phyloP scores from a whole-genome alignment of 1,284 basidiomycete species.

The Ustilago lituana region DNA sequence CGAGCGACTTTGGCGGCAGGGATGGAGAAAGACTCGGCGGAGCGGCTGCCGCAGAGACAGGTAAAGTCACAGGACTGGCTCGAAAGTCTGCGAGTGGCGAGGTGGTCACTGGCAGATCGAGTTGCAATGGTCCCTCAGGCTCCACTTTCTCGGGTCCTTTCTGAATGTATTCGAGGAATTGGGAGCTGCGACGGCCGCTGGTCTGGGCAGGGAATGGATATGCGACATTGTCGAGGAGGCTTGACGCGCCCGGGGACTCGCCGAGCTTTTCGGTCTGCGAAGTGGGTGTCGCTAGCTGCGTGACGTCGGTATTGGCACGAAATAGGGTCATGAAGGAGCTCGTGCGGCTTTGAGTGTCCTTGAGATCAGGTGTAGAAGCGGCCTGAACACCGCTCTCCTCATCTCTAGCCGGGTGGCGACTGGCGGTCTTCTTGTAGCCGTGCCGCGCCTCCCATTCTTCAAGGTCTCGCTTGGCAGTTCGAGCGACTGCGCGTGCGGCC shows the following conservation, averaged over 20 bases:
- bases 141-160: slow-evolving; percentile 36
- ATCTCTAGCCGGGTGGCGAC: slow-evolving; percentile 11
- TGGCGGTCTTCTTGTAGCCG: slow-evolving; percentile 69
- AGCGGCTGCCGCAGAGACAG: not conserved
- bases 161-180: slow-evolving; percentile 45
- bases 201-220: slow-evolving; percentile 32
- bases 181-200: slow-evolving; percentile 26
- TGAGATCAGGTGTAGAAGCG: slow-evolving; percentile 6
- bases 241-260: slow-evolving; percentile 27
- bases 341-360: slow-evolving; percentile 18
- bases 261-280: slow-evolving; percentile 20
- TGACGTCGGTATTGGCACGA: slow-evolving; percentile 16
- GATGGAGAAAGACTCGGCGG: not conserved
- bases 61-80: not conserved
- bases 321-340: slow-evolving; percentile 43
- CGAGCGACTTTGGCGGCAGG: slow-evolving; percentile 16
- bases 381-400: slow-evolving; percentile 14
- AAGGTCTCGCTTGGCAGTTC: slow-evolving; percentile 76
- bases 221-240: slow-evolving; percentile 15
- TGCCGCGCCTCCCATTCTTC: slow-evolving; percentile 88
- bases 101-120: slow-evolving; percentile 19
- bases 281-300: slow-evolving; percentile 19
- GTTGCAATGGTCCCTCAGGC: slow-evolving; percentile 16
- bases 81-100: slow-evolving; percentile 14
- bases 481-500: slow-evolving; percentile 78